Conservation (phyloP, 1,284 basidiomycete genomes). For the Sparassis latifolia region DNA sequence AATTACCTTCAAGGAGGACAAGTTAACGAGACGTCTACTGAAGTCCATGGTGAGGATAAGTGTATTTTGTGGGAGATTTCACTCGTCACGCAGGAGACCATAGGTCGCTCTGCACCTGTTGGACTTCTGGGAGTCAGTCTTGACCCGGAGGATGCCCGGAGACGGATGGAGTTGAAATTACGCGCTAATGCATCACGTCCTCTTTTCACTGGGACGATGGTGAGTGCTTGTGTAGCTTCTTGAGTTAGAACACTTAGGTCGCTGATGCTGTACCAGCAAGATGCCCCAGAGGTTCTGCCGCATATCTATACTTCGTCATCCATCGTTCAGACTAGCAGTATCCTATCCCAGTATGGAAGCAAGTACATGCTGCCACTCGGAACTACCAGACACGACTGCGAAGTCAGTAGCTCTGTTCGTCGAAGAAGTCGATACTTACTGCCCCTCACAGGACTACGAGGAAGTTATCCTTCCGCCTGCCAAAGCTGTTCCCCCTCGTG, state of each 20-base stretch:
- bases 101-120: too few relatives aligned
- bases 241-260: background rate
- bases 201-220: constrained; percentile 54
- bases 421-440: too few relatives aligned
- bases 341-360: constrained; percentile 69
- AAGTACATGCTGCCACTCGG: constrained; percentile 84
- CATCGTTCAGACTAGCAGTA: constrained; percentile 49
- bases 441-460: constrained; percentile 48
- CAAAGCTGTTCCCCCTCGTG: constrained; percentile 69
- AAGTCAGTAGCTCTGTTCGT: constrained; percentile 38
- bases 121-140: constrained; percentile 21
- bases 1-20: background rate
- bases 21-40: background rate
- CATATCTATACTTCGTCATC: constrained; percentile 83
- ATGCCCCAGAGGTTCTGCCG: constrained; percentile 68
- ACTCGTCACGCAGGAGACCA: too few relatives aligned
- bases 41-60: background rate
- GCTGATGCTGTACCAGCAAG: constrained; percentile 27
- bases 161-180: constrained; percentile 61
- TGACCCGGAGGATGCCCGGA: constrained; percentile 49
- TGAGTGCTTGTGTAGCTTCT: constrained; percentile 30
- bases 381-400: constrained; percentile 61
- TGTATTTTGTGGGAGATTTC: too few relatives aligned
- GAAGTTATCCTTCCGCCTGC: constrained; percentile 92
- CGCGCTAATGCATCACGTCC: constrained; percentile 63